Evolutionary conservation across 2,329 filamentous ascomycete species (phyloP).

Genomic region (Ophiostoma angusticollis): DNA sequence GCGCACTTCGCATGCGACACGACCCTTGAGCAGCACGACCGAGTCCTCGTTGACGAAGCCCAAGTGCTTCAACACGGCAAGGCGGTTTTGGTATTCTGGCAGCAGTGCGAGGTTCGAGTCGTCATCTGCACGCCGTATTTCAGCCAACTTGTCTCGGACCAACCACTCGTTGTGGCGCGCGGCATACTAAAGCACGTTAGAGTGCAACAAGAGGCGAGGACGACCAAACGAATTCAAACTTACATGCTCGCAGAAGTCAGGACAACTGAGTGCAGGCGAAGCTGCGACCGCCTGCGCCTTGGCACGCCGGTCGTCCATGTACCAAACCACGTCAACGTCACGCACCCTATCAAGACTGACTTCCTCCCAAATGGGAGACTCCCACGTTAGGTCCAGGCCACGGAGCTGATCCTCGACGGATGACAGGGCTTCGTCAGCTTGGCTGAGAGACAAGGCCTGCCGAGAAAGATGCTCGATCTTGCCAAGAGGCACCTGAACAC

Average conservation of each 20-base stretch:
- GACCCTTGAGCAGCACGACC: conserved; percentile 90
- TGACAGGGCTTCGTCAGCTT: not conserved
- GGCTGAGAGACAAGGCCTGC: conserved; percentile 29
- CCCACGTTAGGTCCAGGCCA: conserved; percentile 61
- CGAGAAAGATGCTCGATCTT: conserved; percentile 79
- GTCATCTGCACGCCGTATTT: conserved; percentile 78
- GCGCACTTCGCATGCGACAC: conserved; percentile 96
- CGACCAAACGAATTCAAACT: conserved; percentile 25
- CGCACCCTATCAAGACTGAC: conserved; percentile 71
- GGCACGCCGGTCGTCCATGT: conserved; percentile 57
- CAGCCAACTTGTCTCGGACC: conserved; percentile 83
- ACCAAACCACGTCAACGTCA: conserved; percentile 67
- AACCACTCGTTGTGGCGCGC: conserved; percentile 97
- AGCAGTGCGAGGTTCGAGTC: conserved; percentile 93
- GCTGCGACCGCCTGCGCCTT: conserved; percentile 48
- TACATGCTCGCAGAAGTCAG: conserved; percentile 76
- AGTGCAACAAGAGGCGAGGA: not conserved
- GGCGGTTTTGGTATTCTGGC: conserved; percentile 91
- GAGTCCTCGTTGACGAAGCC: conserved; percentile 80
- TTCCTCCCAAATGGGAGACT: conserved; percentile 65
- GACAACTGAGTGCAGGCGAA: conserved; percentile 56
- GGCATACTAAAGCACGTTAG: conserved; percentile 53
- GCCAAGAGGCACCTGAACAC: conserved; percentile 54
- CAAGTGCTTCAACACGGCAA: conserved; percentile 81
- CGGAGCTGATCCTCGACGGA: conserved; percentile 46